A percentile compares a stretch with the other conserved stretches of the same genome.
Conservation (phyloP, 306 rosid species). For the Astragalus membranaceus region DNA sequence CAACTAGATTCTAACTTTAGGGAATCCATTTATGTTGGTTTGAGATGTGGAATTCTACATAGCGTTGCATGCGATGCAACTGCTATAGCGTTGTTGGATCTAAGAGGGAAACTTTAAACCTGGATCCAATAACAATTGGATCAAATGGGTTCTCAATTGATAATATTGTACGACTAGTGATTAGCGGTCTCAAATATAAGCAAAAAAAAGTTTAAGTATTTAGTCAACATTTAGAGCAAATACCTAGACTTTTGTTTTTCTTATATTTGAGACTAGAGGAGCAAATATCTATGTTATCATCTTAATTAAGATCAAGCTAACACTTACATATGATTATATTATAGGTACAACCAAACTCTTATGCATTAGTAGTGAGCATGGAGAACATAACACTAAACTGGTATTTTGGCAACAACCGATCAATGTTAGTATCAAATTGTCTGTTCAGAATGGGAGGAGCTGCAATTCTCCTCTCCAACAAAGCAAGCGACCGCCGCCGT, state of each 20-base stretch:
- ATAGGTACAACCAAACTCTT: constrained; percentile 76
- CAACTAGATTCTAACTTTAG: too few species aligned
- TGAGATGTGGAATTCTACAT: too few species aligned
- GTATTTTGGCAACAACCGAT: constrained; percentile 81
- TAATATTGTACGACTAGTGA: neutral
- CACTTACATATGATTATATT: neutral
- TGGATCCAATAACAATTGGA: neutral
- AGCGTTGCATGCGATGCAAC: too few species aligned
- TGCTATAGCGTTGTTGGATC: too few species aligned
- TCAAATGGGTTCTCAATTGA: neutral
- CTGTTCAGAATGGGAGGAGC: constrained; percentile 88
- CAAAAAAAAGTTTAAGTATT: too few species aligned
- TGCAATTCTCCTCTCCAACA: constrained; percentile 72
- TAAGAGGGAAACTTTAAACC: too few species aligned
- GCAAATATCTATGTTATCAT: neutral
- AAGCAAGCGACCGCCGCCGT: constrained; percentile 32
- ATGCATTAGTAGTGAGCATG: constrained; percentile 80
- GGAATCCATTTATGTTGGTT: too few species aligned
- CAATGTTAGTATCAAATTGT: constrained; percentile 84
- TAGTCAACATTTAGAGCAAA: too few species aligned
- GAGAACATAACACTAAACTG: constrained; percentile 89
- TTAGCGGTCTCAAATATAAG: too few species aligned
- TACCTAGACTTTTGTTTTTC: too few species aligned
- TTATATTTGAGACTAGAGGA: too few species aligned
- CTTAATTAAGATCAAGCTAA: neutral